A percentile compares a stretch with the other conserved stretches of the same genome.
Evolutionary conservation across 2,329 filamentous ascomycete genomes (phyloP).

Genomic region (Pseudodiploospora longispora): DNA sequence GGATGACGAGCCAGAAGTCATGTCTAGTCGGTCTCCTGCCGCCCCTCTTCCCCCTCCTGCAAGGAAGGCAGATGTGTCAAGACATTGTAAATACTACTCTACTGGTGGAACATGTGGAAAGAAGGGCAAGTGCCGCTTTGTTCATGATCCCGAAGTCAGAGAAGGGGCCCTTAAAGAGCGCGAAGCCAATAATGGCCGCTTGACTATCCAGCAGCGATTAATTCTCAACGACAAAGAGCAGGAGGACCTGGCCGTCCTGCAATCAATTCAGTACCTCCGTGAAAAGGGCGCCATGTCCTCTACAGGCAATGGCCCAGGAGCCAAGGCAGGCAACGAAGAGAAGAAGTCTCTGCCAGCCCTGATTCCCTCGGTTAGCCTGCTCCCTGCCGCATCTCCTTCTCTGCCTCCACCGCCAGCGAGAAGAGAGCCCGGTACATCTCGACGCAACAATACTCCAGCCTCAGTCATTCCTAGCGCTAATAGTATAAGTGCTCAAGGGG

Average conservation of each 20-base stretch:
- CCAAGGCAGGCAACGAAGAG: conserved; percentile 11
- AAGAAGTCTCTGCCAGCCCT: conserved; percentile 8
- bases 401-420: conserved; percentile 28
- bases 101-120: conserved; percentile 62
- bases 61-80: conserved; percentile 52
- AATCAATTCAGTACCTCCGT: conserved; percentile 57
- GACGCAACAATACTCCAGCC: conserved; percentile 23
- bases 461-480: conserved; percentile 22
- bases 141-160: conserved; percentile 56
- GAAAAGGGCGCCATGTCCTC: conserved; percentile 45
- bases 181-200: conserved; percentile 55
- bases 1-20: conserved; percentile 51
- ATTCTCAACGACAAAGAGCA: conserved; percentile 61
- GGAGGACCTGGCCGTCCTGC: conserved; percentile 57
- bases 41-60: conserved; percentile 32
- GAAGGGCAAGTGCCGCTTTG: conserved; percentile 69
- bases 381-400: conserved; percentile 31
- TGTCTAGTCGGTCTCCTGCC: conserved; percentile 38
- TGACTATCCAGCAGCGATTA: conserved; percentile 58
- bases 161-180: conserved; percentile 56
- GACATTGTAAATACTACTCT: conserved; percentile 64
- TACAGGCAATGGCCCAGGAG: conserved; percentile 9
- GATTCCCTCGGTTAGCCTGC: conserved; percentile 20
- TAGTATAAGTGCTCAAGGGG: conserved; percentile 22
- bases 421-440: conserved; percentile 22